Conservation (phyloP, 352 stramenopile genomes). For the Phytophthora quininea region DNA sequence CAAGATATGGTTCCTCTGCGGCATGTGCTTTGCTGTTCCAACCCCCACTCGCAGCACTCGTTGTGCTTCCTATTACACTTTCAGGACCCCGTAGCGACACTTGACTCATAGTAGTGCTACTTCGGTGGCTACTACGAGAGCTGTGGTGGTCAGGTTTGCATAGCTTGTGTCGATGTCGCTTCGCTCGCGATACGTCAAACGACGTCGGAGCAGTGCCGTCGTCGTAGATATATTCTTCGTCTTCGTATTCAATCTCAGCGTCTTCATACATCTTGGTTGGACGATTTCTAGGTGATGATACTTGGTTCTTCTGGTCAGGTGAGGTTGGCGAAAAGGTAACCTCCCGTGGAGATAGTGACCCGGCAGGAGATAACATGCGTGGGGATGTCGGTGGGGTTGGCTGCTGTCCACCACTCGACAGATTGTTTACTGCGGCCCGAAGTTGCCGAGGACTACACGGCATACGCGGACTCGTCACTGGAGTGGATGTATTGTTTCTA, state of each 20-base stretch:
- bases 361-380: constrained; percentile 19
- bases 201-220: constrained; percentile 10
- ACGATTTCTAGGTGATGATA: constrained; percentile 11
- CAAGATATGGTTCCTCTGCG: constrained; percentile 54
- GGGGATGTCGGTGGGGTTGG: constrained; percentile 23
- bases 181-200: constrained; percentile 21
- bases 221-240: constrained; percentile 44
- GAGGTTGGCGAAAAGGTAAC: constrained; percentile 2
- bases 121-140: constrained; percentile 5
- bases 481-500: constrained; percentile 6
- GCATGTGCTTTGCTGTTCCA: constrained; percentile 65
- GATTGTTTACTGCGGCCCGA: constrained; percentile 9
- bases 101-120: constrained; percentile 21
- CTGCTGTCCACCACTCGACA: constrained; percentile 6
- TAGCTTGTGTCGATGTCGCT: constrained; percentile 27
- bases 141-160: constrained; percentile 9
- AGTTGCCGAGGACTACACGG: constrained; percentile 39
- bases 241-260: constrained; percentile 43
- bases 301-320: constrained; percentile 16
- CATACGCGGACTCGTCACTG: constrained; percentile 8
- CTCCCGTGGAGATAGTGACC: constrained; percentile 22
- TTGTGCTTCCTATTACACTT: constrained; percentile 36
- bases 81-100: constrained; percentile 34
- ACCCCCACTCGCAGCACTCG: constrained; percentile 33
- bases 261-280: constrained; percentile 16